Base-by-base conservation (phyloP, 768 basidiomycete species). In the Tricholoma matsutake region DNA sequence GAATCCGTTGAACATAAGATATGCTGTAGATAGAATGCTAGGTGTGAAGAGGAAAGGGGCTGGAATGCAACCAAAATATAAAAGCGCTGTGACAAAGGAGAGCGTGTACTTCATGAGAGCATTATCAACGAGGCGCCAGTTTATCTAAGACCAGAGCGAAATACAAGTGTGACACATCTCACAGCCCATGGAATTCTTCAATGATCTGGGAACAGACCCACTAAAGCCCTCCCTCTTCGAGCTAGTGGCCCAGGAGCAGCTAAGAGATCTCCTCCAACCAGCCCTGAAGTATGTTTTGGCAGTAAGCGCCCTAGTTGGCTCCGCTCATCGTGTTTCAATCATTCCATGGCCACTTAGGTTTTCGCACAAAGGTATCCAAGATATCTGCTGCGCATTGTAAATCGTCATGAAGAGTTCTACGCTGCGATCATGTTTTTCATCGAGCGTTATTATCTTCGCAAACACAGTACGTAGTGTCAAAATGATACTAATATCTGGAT, bases 341-440 rank as follows among this genome's bases (percentile, higher is more conserved):
- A 61, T 37, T 22, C 32, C 4, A 16, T 39, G 32, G 54, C 10
- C 62, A 28, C 25, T 51, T 56, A 97, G 96, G 91, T 96, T 60
- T 92, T 98, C 67, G 94, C 97, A 3, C 95, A 98, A 78, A 82
- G 88, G 59, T 91, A 98, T 71, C 97, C 97, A 6, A 85, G 97
- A 58, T 96, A 98, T 73, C 83, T 98, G 31, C 76, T 99, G 45
- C 87, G 88, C 16, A 80, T 98, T 57, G 92, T 97, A 14, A 98
- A 98, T 73, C 79, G 86, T 32, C 97, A 99, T 78, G 97, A 99
- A 72, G 96, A 98, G 72, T 93, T 97, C 73, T 98, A 97, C 67
- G 92, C 95, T 1, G 65, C 83, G 13, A 79, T 96, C 63, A 92
- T 98, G 88, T 76, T 96, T 57, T 81, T 94, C 59, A 88, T 98